phyloP scores from a whole-genome alignment of 768 basidiomycete species.

The Rhodotorula babjevae region DNA sequence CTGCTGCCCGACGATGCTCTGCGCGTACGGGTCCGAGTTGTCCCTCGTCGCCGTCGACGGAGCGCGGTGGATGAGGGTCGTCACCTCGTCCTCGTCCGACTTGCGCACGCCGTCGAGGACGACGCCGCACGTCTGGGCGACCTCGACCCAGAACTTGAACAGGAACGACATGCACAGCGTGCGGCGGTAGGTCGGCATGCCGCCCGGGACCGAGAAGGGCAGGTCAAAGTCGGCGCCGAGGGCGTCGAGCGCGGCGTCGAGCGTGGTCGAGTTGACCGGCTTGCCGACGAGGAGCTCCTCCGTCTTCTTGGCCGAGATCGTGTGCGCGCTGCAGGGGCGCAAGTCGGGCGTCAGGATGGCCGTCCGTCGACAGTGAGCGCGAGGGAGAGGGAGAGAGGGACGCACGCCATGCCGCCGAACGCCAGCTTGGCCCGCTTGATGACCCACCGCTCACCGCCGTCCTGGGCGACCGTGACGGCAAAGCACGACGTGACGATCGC shows the following conservation, averaged over 20 bases:
- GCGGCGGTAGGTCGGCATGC: conserved; percentile 42
- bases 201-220: conserved; percentile 41
- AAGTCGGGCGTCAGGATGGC: too few species aligned
- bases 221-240: conserved; percentile 38
- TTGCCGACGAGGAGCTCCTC: conserved; percentile 34
- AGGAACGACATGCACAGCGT: conserved; percentile 42
- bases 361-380: background rate
- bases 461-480: background rate
- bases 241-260: conserved; percentile 37
- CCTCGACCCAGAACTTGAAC: conserved; percentile 41
- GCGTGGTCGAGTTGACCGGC: conserved; percentile 23
- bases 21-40: conserved; percentile 40
- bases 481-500: conserved; percentile 41
- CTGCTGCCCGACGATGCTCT: conserved; percentile 37
- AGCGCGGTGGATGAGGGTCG: conserved; percentile 35
- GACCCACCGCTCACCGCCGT: background rate
- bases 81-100: conserved; percentile 9
- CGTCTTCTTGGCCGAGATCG: conserved; percentile 34
- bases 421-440: conserved; percentile 25
- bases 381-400: background rate
- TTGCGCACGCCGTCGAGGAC: conserved; percentile 3
- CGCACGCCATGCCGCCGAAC: conserved; percentile 43
- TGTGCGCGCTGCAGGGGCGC: conserved; percentile 22
- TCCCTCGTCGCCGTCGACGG: conserved; percentile 35
- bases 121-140: conserved; percentile 27